Conservation (phyloP, 345 rosid genomes). For the Brassica carinata region DNA sequence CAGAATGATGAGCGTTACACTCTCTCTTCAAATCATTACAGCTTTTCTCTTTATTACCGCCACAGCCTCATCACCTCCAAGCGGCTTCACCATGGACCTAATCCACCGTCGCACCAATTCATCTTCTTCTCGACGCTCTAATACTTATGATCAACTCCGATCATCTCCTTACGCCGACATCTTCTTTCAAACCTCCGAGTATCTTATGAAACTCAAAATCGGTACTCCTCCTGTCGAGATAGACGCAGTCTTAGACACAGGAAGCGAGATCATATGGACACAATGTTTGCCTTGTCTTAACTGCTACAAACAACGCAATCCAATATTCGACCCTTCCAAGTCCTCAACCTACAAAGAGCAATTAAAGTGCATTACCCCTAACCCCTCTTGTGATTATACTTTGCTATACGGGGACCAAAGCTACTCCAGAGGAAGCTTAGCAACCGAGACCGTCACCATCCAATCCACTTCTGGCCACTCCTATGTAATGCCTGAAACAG, state of each 20-base stretch:
- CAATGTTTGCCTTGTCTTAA: constrained; percentile 26
- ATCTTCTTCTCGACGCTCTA: background rate
- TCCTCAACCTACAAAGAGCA: background rate
- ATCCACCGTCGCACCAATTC: constrained; percentile 7
- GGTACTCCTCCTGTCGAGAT: constrained; percentile 26
- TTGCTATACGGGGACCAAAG: background rate
- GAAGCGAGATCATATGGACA: constrained; percentile 21
- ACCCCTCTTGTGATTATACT: background rate
- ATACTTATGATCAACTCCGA: background rate
- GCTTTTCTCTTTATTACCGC: constrained; percentile 5
- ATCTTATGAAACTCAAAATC: constrained; percentile 22
- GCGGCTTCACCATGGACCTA: constrained; percentile 32
- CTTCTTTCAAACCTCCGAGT: background rate
- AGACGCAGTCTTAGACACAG: background rate
- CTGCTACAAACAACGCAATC: constrained; percentile 4
- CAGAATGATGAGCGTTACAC: background rate
- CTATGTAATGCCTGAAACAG: constrained; percentile 1
- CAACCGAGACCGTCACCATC: constrained; percentile 2
- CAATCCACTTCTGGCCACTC: constrained; percentile 25
- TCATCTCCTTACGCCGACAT: constrained; percentile 21
- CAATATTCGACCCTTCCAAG: constrained; percentile 15
- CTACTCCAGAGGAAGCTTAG: background rate
- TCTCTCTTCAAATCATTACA: constrained; percentile 11
- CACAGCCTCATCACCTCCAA: background rate
- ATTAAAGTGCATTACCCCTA: constrained; percentile 36